phyloP scores from a whole-genome alignment of 108 stramenopile species.

The Hondaea fermentalgiana region DNA sequence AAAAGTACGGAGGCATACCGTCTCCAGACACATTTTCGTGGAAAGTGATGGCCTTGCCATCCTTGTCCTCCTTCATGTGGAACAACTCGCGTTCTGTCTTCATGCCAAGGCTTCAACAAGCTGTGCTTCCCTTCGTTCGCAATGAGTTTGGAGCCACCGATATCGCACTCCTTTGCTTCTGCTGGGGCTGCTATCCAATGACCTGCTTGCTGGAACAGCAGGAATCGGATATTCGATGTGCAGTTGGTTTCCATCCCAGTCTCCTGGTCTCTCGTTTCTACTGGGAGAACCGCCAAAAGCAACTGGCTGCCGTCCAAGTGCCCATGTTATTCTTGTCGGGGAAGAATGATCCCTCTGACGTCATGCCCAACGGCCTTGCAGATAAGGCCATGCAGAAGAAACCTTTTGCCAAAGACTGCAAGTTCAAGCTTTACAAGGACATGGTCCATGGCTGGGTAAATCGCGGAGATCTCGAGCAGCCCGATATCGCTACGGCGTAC shows the following conservation, averaged over 20 bases:
- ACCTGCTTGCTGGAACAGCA: neutral
- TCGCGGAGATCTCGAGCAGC: neutral
- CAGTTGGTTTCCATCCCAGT: neutral
- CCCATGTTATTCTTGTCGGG: neutral
- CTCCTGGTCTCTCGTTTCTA: neutral
- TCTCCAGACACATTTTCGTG: neutral
- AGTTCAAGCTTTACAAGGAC: neutral
- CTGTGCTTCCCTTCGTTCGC: neutral
- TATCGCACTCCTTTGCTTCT: neutral
- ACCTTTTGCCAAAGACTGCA: neutral
- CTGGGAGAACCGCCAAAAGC: neutral
- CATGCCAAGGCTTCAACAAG: neutral
- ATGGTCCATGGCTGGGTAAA: neutral
- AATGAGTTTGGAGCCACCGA: neutral
- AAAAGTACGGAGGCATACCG: neutral
- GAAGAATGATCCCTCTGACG: neutral
- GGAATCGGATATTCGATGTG: neutral
- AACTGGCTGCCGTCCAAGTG: neutral
- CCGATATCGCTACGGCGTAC: neutral
- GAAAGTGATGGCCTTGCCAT: neutral
- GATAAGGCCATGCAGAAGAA: neutral
- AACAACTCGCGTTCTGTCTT: neutral
- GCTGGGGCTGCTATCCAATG: slow-evolving; percentile 3
- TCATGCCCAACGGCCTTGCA: neutral
- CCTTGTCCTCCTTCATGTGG: neutral